phyloP scores from a whole-genome alignment of 75 land plant genomes.

The Pinus tabuliformis region DNA sequence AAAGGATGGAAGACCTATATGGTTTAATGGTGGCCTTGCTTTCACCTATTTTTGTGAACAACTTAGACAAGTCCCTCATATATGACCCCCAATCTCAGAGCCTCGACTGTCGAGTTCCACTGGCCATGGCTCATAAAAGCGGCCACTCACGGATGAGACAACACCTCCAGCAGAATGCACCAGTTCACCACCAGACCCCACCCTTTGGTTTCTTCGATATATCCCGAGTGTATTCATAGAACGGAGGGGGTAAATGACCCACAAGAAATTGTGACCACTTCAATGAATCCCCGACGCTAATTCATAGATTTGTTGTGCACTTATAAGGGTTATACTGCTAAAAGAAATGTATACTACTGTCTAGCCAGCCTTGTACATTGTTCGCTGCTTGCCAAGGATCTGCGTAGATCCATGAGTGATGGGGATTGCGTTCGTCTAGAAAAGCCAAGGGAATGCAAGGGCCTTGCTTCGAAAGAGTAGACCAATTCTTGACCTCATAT shows the following conservation, averaged over 20 bases:
- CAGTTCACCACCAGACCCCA: background rate
- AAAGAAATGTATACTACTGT: constrained; percentile 15
- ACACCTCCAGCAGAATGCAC: constrained; percentile 21
- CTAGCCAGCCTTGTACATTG: too few species aligned
- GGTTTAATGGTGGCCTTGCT: too few species aligned
- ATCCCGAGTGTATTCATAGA: background rate
- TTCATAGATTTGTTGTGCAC: background rate
- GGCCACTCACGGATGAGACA: constrained; percentile 25
- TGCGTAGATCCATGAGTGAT: too few species aligned
- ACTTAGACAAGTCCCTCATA: too few species aligned
- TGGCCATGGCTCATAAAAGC: constrained; percentile 31
- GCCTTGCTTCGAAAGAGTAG: too few species aligned
- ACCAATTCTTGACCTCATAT: too few species aligned
- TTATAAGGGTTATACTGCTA: constrained; percentile 6
- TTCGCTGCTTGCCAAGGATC: too few species aligned
- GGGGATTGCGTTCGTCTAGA: too few species aligned
- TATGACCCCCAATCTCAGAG: constrained; percentile 7
- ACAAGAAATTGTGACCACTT: background rate
- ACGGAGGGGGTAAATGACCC: constrained; percentile 10
- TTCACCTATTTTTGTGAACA: too few species aligned
- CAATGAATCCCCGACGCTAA: constrained; percentile 1
- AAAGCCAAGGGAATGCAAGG: too few species aligned
- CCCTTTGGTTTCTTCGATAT: background rate
- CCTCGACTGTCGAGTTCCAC: constrained; percentile 33
- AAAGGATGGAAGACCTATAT: too few species aligned